Conservation (phyloP, 139 green algal species). For the Nannochloris sp. region DNA sequence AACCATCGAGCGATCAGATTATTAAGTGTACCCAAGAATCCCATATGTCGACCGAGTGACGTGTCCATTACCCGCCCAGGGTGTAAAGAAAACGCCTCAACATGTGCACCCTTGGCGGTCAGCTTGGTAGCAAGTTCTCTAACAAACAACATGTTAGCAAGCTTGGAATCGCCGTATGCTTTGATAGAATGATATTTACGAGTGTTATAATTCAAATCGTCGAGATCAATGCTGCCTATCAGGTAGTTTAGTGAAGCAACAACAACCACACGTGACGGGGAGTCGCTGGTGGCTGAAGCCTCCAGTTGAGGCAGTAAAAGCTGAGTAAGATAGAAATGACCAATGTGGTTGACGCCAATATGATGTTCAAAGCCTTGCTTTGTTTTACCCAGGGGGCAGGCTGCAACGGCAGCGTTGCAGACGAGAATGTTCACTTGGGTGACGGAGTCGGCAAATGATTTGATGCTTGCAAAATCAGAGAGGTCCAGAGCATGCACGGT, state of each 20-base stretch:
- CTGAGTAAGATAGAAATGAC: constrained; percentile 61
- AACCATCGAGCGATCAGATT: background rate
- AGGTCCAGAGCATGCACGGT: constrained; percentile 47
- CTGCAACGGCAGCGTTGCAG: constrained; percentile 76
- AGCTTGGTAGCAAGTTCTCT: constrained; percentile 64
- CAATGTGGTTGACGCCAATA: constrained; percentile 39
- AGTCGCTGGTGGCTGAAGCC: background rate
- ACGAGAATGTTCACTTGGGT: constrained; percentile 64
- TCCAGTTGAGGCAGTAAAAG: constrained; percentile 49
- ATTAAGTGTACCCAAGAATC: background rate
- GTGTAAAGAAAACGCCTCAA: constrained; percentile 67
- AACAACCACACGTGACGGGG: constrained; percentile 36
- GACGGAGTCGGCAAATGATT: constrained; percentile 30
- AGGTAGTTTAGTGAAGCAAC: constrained; percentile 61
- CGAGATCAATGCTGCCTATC: constrained; percentile 60
- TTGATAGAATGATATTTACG: constrained; percentile 30
- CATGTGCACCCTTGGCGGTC: constrained; percentile 4
- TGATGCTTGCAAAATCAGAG: constrained; percentile 43
- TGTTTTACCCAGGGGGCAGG: constrained; percentile 44
- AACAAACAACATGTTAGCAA: constrained; percentile 80
- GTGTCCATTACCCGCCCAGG: constrained; percentile 68
- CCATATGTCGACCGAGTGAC: constrained; percentile 45
- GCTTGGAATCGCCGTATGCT: constrained; percentile 70
- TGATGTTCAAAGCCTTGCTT: constrained; percentile 66
- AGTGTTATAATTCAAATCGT: constrained; percentile 50